Evolutionary conservation across 2,329 filamentous ascomycete species (phyloP).

Genomic region (Hymenoscyphus scutula): DNA sequence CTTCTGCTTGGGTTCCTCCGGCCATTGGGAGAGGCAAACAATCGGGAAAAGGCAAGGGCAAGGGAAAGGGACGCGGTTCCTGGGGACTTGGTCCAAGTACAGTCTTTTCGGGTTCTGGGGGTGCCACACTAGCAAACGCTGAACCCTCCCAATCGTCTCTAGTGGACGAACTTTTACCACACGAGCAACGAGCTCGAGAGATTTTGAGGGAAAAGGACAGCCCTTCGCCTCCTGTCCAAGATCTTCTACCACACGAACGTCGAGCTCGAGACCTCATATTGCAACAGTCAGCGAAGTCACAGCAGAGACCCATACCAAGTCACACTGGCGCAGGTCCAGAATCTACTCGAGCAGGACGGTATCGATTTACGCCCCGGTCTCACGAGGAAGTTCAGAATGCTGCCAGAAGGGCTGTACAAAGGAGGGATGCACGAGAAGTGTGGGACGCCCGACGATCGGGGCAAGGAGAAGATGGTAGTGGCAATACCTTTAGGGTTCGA

Average conservation of each 20-base stretch:
- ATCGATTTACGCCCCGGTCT: constrained; percentile 3
- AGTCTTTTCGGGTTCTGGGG: background rate
- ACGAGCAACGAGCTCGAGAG: constrained; percentile 22
- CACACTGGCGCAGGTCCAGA: constrained; percentile 29
- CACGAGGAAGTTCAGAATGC: constrained; percentile 11
- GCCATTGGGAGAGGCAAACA: constrained; percentile 10
- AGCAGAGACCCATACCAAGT: constrained; percentile 20
- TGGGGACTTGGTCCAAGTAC: constrained; percentile 7
- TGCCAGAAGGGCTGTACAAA: constrained; percentile 12
- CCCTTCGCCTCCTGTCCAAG: background rate
- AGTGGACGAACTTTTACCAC: constrained; percentile 4
- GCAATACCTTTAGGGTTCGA: background rate
- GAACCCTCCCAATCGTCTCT: background rate
- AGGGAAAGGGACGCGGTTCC: constrained; percentile 12
- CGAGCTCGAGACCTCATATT: constrained; percentile 27
- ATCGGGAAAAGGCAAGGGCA: constrained; percentile 8
- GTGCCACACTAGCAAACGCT: background rate
- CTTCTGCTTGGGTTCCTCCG: constrained; percentile 20
- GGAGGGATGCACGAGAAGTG: constrained; percentile 15
- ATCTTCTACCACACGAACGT: constrained; percentile 31
- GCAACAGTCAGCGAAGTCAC: constrained; percentile 11
- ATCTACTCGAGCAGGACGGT: constrained; percentile 28
- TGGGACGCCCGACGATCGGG: background rate
- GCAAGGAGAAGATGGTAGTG: background rate
- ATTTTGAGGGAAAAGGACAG: constrained; percentile 13